Base-by-base conservation (phyloP, 345 rosid genomes). In the Dipteronia sinensis region DNA sequence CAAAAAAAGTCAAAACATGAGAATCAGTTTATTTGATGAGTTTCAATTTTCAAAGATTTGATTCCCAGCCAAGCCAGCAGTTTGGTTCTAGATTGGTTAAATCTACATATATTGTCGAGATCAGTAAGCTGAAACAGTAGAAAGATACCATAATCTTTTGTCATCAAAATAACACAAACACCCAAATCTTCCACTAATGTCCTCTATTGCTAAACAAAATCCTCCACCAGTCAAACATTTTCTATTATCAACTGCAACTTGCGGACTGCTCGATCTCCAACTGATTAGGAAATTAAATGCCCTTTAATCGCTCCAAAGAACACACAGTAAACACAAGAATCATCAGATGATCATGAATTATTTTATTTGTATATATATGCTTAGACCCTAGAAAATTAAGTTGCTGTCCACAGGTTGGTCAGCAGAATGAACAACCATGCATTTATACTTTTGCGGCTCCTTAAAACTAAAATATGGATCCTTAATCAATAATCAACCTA, bases 121-220 rank as follows among this genome's bases (percentile, higher is more conserved):
- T 34, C 6, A 63, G 66, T 63, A 5, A 49, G 17, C 31, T 65
- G 38, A 34, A 38, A 38, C 7, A 67, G 71, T 38, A 40, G 49
- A 42, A 67, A 67, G 71, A 67, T 67, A 19, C 8, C 47, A 19
- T 17, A 65, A 65, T 65, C 69, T 65, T 34, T 16, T 53, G n/a
- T 53, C 58, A 53, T 3, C 7, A 16, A 53, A 15, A 53, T 16
- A 53, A 8, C 46, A 42, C 46, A 10, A 4, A 53, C 58, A 53
- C 58, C 58, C 7, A 25, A 59, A 59, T 59, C 64, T 59, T 59
- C 64, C 64, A 59, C 27, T 19, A 67, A 38, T 67, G 71, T 67
- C 71, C 23, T 67, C 71, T 59, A n/a, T 13, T 40, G 71, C 27
- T 20, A 42, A 10, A 67, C 71, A 22, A 67, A 67, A 67, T 67